Evolutionary conservation across 768 basidiomycete genomes (phyloP).

Genomic region (Favolaschia claudopus): DNA sequence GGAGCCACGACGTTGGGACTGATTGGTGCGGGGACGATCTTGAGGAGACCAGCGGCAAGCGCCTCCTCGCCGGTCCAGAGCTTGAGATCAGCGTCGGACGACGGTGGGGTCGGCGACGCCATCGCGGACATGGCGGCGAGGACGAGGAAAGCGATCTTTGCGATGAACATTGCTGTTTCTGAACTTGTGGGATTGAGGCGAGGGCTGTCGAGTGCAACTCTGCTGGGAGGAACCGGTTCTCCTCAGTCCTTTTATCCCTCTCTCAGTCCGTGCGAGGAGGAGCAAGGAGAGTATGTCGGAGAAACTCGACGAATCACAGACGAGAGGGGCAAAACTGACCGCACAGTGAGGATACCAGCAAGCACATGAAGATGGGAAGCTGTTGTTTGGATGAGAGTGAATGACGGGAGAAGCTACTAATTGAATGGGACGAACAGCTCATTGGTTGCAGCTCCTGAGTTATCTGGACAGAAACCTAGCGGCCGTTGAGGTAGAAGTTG

Average conservation of each 20-base stretch:
- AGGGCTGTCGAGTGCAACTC: slow-evolving; percentile 2
- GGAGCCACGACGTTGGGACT: background rate
- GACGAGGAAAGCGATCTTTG: slow-evolving; percentile 4
- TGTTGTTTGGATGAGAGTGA: no score
- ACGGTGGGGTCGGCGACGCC: slow-evolving; percentile 3
- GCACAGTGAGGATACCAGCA: no score
- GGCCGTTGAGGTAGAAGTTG: no score
- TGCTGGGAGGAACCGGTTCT: background rate
- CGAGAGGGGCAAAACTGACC: background rate
- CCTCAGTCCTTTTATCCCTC: slow-evolving; percentile 4
- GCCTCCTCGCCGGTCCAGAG: slow-evolving; percentile 13
- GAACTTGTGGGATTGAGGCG: background rate
- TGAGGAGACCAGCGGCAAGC: slow-evolving; percentile 10
- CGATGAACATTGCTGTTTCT: slow-evolving; percentile 12
- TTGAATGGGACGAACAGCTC: no score
- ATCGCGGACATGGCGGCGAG: slow-evolving; percentile 4
- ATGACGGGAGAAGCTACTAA: no score
- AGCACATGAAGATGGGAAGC: no score
- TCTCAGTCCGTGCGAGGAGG: no score
- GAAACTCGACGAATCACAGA: background rate
- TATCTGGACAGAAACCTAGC: no score
- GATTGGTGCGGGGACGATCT: slow-evolving; percentile 3
- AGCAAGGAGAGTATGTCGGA: background rate
- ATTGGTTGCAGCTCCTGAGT: no score
- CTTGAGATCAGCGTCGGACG: background rate